Evolutionary conservation across 2,329 filamentous ascomycete species (phyloP), one percentile per base, ranked within the genome.

Genomic region (Knoxdaviesia capensis): DNA sequence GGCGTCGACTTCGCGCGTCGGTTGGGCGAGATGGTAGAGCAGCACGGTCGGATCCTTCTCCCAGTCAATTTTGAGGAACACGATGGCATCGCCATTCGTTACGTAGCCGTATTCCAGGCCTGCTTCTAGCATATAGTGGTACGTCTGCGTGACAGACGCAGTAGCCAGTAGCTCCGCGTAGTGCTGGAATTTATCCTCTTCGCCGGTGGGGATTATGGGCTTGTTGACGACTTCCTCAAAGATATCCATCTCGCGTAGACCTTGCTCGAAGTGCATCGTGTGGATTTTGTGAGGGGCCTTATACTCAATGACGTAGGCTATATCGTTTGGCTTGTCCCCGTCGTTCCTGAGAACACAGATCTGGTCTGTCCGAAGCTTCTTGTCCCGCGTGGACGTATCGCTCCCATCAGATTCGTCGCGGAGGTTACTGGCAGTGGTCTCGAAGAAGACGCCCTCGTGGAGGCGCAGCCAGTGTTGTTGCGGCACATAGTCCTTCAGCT

Each of bases 281-380:
- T 59, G 60, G 2, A 71, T 49, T 47, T 69, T 66, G 48, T 66
- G 57, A 0, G 62, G 64, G 10, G 60, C 48, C 52, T 68, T 71
- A 47, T 67, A 65, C 51, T 70, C 58, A 31, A 53, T 52, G 37
- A 64, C 44, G 28, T 54, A 58, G 5, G 52, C 41, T 43, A 58
- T 55, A 6, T 40, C 20, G 6, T 11, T 36, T 20, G 20, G 20
- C 20, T 20, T 20, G 20, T 20, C 20, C 20, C 20, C 20, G 20
- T 20, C 20, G 20, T 20, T 20, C 20, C 20, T 20, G 20, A 20
- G 20, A 20, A 20, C 20, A 20, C 20, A 20, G 20, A 20, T 20
- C 20, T 20, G 20, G 20, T 20, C 20, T 20, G 20, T 20, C 20
- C 20, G 20, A 20, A 20, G 20, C 20, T 20, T 20, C 20, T 20